Percentiles rank a stretch among this genome's conserved stretches.
These are phyloP conservation scores for Fusarium virguliforme DNA, from an alignment of 2,329 filamentous ascomycete genomes.

Conservation along the genomic window DNA sequence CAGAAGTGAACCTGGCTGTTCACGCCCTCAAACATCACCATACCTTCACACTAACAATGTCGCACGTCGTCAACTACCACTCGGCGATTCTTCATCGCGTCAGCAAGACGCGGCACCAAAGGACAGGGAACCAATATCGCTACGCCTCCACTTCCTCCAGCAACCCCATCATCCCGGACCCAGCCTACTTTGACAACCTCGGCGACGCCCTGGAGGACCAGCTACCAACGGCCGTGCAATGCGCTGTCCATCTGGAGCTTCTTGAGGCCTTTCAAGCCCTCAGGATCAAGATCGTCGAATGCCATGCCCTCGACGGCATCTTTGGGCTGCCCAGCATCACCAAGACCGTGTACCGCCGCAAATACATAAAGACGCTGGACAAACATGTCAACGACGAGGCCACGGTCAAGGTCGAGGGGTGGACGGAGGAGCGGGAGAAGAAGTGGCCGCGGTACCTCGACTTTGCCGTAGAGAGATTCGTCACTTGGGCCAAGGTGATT, in stretches of 20 bases:
- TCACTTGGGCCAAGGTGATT: conserved; percentile 36
- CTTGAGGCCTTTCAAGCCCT: conserved; percentile 71
- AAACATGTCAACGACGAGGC: conserved; percentile 32
- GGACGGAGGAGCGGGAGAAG: conserved; percentile 15
- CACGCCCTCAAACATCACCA: neutral
- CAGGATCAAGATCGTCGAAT: conserved; percentile 50
- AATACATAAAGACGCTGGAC: conserved; percentile 21
- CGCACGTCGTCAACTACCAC: conserved; percentile 38
- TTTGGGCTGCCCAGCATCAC: conserved; percentile 30
- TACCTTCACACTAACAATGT: conserved; percentile 20
- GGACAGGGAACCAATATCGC: conserved; percentile 12
- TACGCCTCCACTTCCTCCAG: conserved; percentile 13
- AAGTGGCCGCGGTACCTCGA: conserved; percentile 49
- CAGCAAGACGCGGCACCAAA: conserved; percentile 16
- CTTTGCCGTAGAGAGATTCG: conserved; percentile 46
- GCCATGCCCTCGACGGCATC: conserved; percentile 27
- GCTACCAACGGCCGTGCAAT: conserved; percentile 51
- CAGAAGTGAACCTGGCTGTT: neutral
- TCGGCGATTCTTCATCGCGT: conserved; percentile 27
- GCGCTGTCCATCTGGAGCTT: conserved; percentile 73
- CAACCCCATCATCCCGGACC: conserved; percentile 39
- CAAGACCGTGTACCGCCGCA: conserved; percentile 38
- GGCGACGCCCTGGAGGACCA: conserved; percentile 13
- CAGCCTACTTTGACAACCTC: conserved; percentile 23
- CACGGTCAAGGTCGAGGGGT: conserved; percentile 25